phyloP scores from a whole-genome alignment of 805 yeast genomes.

The Vanderwaltozyma polyspora region DNA sequence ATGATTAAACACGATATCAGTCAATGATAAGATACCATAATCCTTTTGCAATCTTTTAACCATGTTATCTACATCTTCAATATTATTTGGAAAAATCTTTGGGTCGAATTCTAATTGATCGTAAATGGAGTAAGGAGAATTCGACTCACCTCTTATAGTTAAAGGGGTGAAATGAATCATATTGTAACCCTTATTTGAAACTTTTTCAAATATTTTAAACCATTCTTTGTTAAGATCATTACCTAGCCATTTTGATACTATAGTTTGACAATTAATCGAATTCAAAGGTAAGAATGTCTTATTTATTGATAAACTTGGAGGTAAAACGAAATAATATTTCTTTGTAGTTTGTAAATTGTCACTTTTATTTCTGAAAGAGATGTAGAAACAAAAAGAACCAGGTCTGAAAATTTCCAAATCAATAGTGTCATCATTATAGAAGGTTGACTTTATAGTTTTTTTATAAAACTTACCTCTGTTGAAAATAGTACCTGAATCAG shows the following conservation, averaged over 20 bases:
- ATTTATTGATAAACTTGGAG: constrained; percentile 56
- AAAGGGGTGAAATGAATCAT: constrained; percentile 95
- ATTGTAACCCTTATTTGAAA: constrained; percentile 73
- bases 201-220: constrained; percentile 51
- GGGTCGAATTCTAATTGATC: constrained; percentile 80
- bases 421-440: constrained; percentile 52
- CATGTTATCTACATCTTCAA: constrained; percentile 42
- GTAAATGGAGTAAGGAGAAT: constrained; percentile 85
- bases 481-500: constrained; percentile 32
- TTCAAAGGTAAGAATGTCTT: constrained; percentile 56
- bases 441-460: constrained; percentile 40
- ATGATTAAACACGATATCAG: constrained; percentile 91
- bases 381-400: constrained; percentile 70
- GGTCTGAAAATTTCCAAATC: constrained; percentile 55
- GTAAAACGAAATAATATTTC: constrained; percentile 63
- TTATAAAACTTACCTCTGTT: constrained; percentile 46
- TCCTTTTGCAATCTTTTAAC: constrained; percentile 40
- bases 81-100: constrained; percentile 38
- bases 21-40: constrained; percentile 59
- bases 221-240: constrained; percentile 52
- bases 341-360: constrained; percentile 40
- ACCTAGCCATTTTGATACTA: constrained; percentile 90
- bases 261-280: constrained; percentile 69
- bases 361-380: constrained; percentile 38
- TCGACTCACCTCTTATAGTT: constrained; percentile 77